A percentile compares a stretch with the other conserved stretches of the same genome.
These are phyloP conservation scores for Colletotrichum eremochloae DNA, from an alignment of 2,329 filamentous ascomycete genomes.

Conservation along the genomic window DNA sequence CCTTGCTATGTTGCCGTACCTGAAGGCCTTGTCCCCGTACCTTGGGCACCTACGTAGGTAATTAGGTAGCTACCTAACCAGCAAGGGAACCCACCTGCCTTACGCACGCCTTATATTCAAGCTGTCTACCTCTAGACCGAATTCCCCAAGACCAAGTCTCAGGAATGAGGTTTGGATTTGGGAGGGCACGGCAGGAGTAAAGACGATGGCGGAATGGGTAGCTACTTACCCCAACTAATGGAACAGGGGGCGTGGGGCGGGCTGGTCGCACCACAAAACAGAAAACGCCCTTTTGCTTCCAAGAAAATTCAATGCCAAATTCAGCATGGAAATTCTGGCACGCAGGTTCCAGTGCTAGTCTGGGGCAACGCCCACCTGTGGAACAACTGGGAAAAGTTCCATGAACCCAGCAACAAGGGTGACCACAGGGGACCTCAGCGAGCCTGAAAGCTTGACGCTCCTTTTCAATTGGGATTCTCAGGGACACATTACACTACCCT, in stretches of 20 bases:
- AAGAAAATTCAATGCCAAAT: conserved; percentile 12
- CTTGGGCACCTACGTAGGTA: not conserved
- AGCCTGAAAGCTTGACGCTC: conserved; percentile 34
- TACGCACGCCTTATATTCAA: not conserved
- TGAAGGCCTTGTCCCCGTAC: not conserved
- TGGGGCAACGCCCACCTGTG: conserved; percentile 16
- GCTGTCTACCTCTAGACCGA: not conserved
- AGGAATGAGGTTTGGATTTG: not conserved
- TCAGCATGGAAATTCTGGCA: not conserved
- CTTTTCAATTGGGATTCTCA: conserved; percentile 11
- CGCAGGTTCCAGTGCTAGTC: not conserved
- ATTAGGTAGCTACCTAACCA: too few relatives aligned
- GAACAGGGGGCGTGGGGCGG: not conserved
- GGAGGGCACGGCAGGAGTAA: not conserved
- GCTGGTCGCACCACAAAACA: not conserved
- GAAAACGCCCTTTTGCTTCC: not conserved
- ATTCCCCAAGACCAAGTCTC: not conserved
- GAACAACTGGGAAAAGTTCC: conserved; percentile 18
- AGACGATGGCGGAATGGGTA: too few relatives aligned
- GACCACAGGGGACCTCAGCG: conserved; percentile 23
- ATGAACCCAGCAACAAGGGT: conserved; percentile 27
- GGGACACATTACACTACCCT: too few relatives aligned
- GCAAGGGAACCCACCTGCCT: too few relatives aligned
- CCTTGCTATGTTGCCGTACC: not conserved
- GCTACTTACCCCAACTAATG: not conserved